Conservation (phyloP, 2,329 filamentous ascomycete species). For the Zymoseptoria passerinii region DNA sequence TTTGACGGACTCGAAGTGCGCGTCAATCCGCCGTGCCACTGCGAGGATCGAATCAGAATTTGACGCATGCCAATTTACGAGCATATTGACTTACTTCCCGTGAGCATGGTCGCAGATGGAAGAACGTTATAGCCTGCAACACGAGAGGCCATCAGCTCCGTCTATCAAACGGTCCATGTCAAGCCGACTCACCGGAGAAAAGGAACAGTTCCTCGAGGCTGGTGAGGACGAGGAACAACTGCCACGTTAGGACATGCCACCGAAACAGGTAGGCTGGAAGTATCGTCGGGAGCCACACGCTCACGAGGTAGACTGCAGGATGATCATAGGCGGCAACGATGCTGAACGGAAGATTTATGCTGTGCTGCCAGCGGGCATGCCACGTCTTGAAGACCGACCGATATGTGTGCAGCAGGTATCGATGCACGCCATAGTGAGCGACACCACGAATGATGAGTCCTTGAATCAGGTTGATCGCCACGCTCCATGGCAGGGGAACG, state of each 20-base stretch:
- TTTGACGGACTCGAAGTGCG: constrained; percentile 42
- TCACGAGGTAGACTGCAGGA: constrained; percentile 54
- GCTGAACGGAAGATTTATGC: constrained; percentile 50
- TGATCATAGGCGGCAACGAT: constrained; percentile 61
- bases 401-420: constrained; percentile 53
- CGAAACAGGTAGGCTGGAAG: constrained; percentile 57
- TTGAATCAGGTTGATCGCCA: constrained; percentile 47
- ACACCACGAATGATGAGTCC: constrained; percentile 52
- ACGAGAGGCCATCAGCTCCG: background rate
- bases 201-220: constrained; percentile 60
- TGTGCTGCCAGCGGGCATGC: constrained; percentile 52
- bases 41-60: background rate
- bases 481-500: constrained; percentile 48
- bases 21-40: constrained; percentile 48
- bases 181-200: constrained; percentile 38
- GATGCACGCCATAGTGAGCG: constrained; percentile 67
- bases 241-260: constrained; percentile 65
- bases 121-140: constrained; percentile 52
- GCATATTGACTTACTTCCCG: constrained; percentile 32
- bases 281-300: constrained; percentile 57
- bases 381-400: constrained; percentile 26
- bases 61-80: background rate
- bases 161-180: background rate
- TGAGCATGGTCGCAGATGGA: constrained; percentile 50
- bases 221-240: constrained; percentile 54